Conservation (phyloP, 2,329 filamentous ascomycete species). For the Fusarium brachygibbosum region DNA sequence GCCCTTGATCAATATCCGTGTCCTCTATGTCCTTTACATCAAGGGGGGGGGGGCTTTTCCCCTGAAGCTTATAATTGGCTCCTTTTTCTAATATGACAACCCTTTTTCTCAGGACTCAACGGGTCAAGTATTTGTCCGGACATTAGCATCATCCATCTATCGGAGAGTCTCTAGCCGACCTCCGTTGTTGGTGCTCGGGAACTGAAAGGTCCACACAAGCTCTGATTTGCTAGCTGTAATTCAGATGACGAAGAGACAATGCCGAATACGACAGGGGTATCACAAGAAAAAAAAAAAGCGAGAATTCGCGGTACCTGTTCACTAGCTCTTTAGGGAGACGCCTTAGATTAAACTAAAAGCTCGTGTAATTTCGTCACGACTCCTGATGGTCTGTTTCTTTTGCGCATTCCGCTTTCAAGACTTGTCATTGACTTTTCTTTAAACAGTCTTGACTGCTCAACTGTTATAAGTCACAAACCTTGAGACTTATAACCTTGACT, state of each 20-base stretch:
- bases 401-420: neutral
- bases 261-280: conserved; percentile 37
- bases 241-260: neutral
- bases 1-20: neutral
- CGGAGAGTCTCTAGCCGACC: conserved; percentile 12
- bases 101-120: neutral
- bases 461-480: no score
- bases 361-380: conserved; percentile 42
- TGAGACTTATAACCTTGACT: neutral
- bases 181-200: conserved; percentile 13
- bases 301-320: neutral
- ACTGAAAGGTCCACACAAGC: neutral
- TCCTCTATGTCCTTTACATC: neutral
- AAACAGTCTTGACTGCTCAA: neutral
- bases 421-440: conserved; percentile 2
- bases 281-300: conserved; percentile 6
- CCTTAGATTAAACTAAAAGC: conserved; percentile 18
- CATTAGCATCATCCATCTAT: conserved; percentile 4
- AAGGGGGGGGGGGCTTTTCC: conserved; percentile 2
- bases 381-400: neutral
- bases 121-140: conserved; percentile 37
- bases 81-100: neutral
- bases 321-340: conserved; percentile 30
- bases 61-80: conserved; percentile 29
- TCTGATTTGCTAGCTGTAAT: conserved; percentile 23